Evolutionary conservation across 1,284 basidiomycete genomes (phyloP), one percentile per base, ranked within the genome.

Genomic region (Pseudozyma sp.): DNA sequence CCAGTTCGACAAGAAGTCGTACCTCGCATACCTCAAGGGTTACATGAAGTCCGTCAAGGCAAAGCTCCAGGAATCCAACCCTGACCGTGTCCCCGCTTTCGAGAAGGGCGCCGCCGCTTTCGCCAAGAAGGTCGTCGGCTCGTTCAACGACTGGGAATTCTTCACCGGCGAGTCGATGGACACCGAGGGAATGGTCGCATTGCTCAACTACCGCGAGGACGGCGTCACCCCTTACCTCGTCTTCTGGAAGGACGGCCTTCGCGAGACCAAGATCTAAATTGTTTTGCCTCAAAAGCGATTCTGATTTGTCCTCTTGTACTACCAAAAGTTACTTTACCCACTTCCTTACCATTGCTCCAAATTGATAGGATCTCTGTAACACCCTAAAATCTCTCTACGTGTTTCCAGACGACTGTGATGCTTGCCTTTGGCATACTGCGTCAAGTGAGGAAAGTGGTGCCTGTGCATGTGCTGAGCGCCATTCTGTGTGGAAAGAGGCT

Each of bases 1-100:
- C 35, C 43, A 83, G 9, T 99, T 97, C 86, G 95, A 98, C 88
- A 99, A 98, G 88, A 97, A 97, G 87, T 86, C 87, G 43, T 99
- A 90, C 88, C 87, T 95, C 51, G 86, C 88, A 47, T 92, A 96
- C 87, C 90, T 99, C 84, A 99, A 97, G 75, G 88, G 84, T 56
- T 94, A 94, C 88, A 93, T 94, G 92, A 94, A 94, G 88, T 85
- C 88, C 11, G 86, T 93, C 87, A 92, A 93, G 88, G 70, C 86
- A 66, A 82, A 83, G 66, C 82, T 84, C 42, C 83, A 89, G 81
- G 66, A 71, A 69, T 86, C 69, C 7, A 88, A 91, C 56, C 91
- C 92, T 10, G 92, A 91, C 0, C 89, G 90, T 25, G 91, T 96
- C 47, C 86, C 88, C 8, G 89, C 86, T 0, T 99, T 99, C 86